Evolutionary conservation across 306 rosid species (phyloP), one percentile per base, ranked within the genome.

Genomic region (Biancaea sappan): DNA sequence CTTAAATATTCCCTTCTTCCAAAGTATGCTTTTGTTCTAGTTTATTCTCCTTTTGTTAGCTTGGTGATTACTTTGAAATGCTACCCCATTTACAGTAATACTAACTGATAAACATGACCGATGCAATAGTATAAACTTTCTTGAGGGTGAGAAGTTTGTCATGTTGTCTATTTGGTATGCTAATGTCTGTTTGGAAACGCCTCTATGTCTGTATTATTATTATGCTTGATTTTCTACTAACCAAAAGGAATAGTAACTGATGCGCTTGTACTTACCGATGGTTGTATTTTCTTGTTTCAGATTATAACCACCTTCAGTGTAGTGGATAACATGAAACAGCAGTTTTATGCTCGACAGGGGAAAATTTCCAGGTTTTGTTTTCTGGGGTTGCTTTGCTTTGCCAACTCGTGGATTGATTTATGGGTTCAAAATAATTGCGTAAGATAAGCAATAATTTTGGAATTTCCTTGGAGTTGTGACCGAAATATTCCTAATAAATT

Each of bases 301-400:
- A 90, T 95, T 58, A 86, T 95, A 77, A 85, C 99, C 64, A 95
- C 93, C 79, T 92, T 95, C 88, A 90, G 98, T 74, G 99, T 92
- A 35, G 94, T 95, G 77, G 98, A 95, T 84, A 87, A 89, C 86
- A 88, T 92, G 97, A 92, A 90, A 71, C 92, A 89, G 77, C 98
- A 95, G 63, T 92, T 90, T 84, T 86, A 85, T 54, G 88, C 90
- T 82, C 93, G 79, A 71, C 81, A 78, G 25, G 84, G 89, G 59
- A 83, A 85, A 79, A 71, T 82, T 83, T 77, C 86, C 83, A 90
- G 96, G 99, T 95, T 60, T 31, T 71, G 78, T 48, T 32, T 57
- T 59, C 29, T 70, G 61, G 53, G 15, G 18, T 16, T 58, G 43
- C 44, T 66, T 54, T 60, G 35, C 57, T 66, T 34, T 34, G 26